These are phyloP conservation scores for Penicillium nucicola DNA, from an alignment of 495 filamentous ascomycete species.

Conservation along the genomic window DNA sequence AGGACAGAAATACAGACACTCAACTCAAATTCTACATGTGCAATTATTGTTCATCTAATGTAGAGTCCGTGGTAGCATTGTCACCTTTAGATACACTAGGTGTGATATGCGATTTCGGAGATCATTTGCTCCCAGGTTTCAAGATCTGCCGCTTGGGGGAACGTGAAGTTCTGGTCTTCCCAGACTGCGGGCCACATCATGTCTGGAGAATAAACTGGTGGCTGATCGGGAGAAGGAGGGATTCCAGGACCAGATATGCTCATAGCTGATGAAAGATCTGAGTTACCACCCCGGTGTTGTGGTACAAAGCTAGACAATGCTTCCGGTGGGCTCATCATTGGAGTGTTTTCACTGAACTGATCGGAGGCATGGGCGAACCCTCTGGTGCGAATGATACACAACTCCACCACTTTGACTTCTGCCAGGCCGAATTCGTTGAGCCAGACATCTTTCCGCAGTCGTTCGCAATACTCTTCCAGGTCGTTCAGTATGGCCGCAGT, in stretches of 20 bases:
- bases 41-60: too few relatives aligned
- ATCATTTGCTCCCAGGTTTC: slow-evolving; percentile 19
- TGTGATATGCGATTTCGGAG: slow-evolving; percentile 15
- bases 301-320: background rate
- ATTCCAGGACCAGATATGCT: background rate
- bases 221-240: background rate
- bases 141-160: slow-evolving; percentile 13
- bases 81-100: background rate
- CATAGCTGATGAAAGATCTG: background rate
- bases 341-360: background rate
- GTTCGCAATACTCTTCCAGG: slow-evolving; percentile 13
- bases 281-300: background rate
- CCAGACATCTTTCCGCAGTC: slow-evolving; percentile 9
- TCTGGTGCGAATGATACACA: slow-evolving; percentile 10
- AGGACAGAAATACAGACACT: too few relatives aligned
- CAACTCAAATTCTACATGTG: too few relatives aligned
- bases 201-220: slow-evolving; percentile 7
- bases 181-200: slow-evolving; percentile 16
- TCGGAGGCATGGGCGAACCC: slow-evolving; percentile 4
- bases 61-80: too few relatives aligned
- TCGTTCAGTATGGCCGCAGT: slow-evolving; percentile 12
- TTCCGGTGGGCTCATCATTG: background rate
- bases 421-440: slow-evolving; percentile 16
- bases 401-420: slow-evolving; percentile 14
- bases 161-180: slow-evolving; percentile 16